Evolutionary conservation across 2,329 filamentous ascomycete species (phyloP), one percentile per base, ranked within the genome.

Genomic region (Aplosporella prunicola): DNA sequence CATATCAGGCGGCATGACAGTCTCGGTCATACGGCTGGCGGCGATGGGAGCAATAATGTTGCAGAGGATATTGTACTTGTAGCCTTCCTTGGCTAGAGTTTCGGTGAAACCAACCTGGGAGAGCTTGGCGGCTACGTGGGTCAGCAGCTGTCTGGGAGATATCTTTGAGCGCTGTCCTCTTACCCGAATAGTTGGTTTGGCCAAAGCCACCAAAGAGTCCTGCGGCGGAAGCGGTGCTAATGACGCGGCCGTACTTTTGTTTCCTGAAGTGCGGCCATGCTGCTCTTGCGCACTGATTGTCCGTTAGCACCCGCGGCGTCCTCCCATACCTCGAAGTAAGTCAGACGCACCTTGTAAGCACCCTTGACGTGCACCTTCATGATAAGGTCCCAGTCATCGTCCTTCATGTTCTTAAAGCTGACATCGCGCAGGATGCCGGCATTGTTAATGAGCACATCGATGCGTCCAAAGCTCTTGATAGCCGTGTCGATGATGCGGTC

Each of bases 351-450:
- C 63, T 94, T 96, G 74, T 93, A 98, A 55, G 87, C 81, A 51
- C 91, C 91, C 57, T 78, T 82, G 52, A 95, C 79, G 64, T 98
- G 89, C 41, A 96, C 89, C 60, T 78, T 81, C 64, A 89, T 84
- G 59, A 95, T 83, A 50, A 95, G 68, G 59, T 98, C 89, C 91
- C 91, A 98, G 63, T 98, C 91, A 57, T 82, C 67, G 61, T 98
- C 91, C 62, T 82, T 91, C 76, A 96, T 93, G 68, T 96, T 96
- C 76, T 94, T 94, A 71, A 98, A 96, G 73, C 84, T 89, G 57
- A 96, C 63, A 67, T 96, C 88, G 44, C 89, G 82, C 43, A 94
- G 73, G 57, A 96, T 96, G 56, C 91, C 89, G 44, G 91, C 91
- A 59, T 96, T 98, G 74, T 98, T 98, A 66, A 98, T 81, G 52